phyloP scores from a whole-genome alignment of 2,329 filamentous ascomycete genomes.

The Lachnellula hyalina region DNA sequence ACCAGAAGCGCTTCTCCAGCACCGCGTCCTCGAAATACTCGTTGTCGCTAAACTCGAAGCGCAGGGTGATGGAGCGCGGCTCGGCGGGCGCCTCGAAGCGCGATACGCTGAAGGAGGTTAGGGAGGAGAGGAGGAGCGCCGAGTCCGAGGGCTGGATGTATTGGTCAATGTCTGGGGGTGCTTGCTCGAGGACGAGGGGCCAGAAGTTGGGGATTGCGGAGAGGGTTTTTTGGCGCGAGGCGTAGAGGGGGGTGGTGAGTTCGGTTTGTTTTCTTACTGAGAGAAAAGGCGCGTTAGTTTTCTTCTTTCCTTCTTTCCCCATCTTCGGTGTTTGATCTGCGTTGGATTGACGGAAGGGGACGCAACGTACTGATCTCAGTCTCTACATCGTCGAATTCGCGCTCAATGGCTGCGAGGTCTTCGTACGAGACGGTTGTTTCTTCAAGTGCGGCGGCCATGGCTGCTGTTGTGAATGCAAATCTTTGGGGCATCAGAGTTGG shows the following conservation, averaged over 20 bases:
- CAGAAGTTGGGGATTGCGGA: constrained; percentile 82
- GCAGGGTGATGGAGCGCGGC: constrained; percentile 73
- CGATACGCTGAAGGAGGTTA: constrained; percentile 65
- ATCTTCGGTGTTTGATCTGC: too few relatives aligned
- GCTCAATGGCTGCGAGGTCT: constrained; percentile 73
- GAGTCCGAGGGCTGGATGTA: constrained; percentile 80
- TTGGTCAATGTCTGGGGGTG: constrained; percentile 79
- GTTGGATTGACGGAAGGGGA: not conserved
- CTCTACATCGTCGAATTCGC: constrained; percentile 79
- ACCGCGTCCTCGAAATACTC: constrained; percentile 73
- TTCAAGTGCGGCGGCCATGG: constrained; percentile 33
- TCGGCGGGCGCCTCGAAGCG: constrained; percentile 73
- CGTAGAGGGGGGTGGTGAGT: constrained; percentile 66
- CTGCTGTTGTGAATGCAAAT: constrained; percentile 26
- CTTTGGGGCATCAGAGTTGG: constrained; percentile 21
- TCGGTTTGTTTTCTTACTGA: constrained; percentile 68
- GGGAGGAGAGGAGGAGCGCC: constrained; percentile 61
- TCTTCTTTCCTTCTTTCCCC: too few relatives aligned
- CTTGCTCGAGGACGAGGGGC: constrained; percentile 86
- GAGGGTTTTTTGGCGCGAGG: constrained; percentile 66
- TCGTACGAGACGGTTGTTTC: constrained; percentile 58
- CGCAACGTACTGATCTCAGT: constrained; percentile 66
- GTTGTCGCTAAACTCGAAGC: constrained; percentile 75
- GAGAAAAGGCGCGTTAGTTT: not conserved
- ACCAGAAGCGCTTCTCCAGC: constrained; percentile 90